phyloP scores from a whole-genome alignment of 768 basidiomycete species.

The Tubosaeta sp. region DNA sequence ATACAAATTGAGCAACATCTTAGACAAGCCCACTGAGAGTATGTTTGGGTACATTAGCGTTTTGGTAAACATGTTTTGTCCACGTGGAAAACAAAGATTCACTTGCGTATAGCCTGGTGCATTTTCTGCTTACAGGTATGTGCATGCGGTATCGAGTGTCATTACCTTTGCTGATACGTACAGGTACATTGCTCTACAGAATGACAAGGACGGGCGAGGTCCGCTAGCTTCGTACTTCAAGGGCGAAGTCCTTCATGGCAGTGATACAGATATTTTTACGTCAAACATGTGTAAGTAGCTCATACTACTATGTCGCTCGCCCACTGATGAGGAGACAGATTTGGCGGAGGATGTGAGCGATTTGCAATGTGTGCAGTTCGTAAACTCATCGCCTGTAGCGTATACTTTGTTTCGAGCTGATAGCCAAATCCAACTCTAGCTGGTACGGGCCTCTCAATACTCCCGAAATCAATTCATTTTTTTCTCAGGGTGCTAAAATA shows the following conservation, averaged over 20 bases:
- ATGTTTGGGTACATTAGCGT: constrained; percentile 97
- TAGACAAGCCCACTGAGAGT: constrained; percentile 86
- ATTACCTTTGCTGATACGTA: background rate
- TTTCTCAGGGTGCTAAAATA: constrained; percentile 86
- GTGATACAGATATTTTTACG: constrained; percentile 88
- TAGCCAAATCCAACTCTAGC: constrained; percentile 72
- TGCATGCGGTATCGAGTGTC: background rate
- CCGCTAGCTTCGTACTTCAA: constrained; percentile 97
- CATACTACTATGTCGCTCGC: background rate
- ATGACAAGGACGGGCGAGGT: constrained; percentile 74
- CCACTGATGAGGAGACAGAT: constrained; percentile 42
- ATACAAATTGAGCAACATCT: constrained; percentile 87
- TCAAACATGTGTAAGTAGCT: constrained; percentile 85
- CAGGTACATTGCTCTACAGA: constrained; percentile 85
- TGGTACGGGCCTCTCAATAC: constrained; percentile 47
- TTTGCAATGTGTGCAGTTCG: background rate
- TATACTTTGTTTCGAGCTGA: constrained; percentile 76
- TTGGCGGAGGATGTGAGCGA: constrained; percentile 79
- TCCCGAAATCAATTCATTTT: constrained; percentile 1
- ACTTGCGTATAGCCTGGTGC: constrained; percentile 68
- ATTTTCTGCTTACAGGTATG: constrained; percentile 81
- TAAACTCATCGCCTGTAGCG: constrained; percentile 45
- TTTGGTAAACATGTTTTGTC: constrained; percentile 43
- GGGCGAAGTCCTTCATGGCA: constrained; percentile 82
- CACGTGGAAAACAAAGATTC: constrained; percentile 3